phyloP scores from a whole-genome alignment of 2,329 filamentous ascomycete genomes.

The Alternaria hordeiaustralica region DNA sequence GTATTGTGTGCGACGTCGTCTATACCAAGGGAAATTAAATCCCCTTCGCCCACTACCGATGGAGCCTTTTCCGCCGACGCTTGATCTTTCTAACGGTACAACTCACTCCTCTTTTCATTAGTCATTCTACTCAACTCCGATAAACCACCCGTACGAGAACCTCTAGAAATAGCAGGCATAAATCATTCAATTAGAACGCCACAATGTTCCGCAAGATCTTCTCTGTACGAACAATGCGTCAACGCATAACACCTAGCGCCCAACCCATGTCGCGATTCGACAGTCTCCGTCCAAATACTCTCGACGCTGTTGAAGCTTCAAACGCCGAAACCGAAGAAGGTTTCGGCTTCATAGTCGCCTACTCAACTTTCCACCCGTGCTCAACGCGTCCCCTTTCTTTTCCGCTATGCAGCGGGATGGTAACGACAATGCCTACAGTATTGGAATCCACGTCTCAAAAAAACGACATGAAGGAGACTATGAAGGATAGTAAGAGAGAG shows the following conservation, averaged over 20 bases:
- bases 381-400: constrained; percentile 2
- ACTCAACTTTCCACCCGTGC: constrained; percentile 6
- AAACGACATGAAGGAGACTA: neutral
- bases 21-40: too few relatives aligned
- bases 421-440: neutral
- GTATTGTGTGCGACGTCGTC: neutral
- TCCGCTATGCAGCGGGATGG: neutral
- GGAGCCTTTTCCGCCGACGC: neutral
- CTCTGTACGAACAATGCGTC: neutral
- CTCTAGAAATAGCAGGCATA: neutral
- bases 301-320: neutral
- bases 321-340: neutral
- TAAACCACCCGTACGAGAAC: neutral
- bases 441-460: neutral
- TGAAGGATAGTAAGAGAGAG: neutral
- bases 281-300: neutral
- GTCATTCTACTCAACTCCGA: neutral
- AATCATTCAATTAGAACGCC: neutral
- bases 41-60: neutral
- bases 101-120: neutral
- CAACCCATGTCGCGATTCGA: neutral
- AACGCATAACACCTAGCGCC: neutral
- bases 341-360: neutral
- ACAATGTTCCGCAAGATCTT: constrained; percentile 1
- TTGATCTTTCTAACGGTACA: neutral